These are phyloP conservation scores for Hericium erinaceus DNA, from an alignment of 768 basidiomycete genomes.

Conservation along the genomic window DNA sequence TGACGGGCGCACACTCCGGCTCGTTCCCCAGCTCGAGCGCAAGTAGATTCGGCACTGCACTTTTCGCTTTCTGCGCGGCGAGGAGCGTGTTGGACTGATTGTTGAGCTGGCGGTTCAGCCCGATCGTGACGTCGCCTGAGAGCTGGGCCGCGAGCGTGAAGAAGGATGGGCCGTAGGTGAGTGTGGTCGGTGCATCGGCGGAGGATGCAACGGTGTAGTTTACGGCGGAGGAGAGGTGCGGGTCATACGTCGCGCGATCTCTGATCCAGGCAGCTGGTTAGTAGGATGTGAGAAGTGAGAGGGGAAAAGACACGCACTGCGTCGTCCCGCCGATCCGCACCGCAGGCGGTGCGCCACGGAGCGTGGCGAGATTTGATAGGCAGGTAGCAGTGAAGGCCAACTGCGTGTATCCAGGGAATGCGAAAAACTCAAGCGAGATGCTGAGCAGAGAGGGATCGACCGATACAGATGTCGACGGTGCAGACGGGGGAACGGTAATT, in stretches of 20 bases:
- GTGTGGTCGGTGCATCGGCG: constrained; percentile 24
- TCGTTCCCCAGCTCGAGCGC: constrained; percentile 22
- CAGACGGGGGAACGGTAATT: constrained; percentile 16
- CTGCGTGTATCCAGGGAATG: constrained; percentile 28
- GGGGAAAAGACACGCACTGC: constrained; percentile 16
- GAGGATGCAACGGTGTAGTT: constrained; percentile 28
- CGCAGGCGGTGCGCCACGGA: constrained; percentile 25
- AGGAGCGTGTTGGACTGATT: constrained; percentile 25
- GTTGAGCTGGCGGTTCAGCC: constrained; percentile 29
- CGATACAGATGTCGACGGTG: constrained; percentile 19
- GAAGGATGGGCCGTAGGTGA: constrained; percentile 22
- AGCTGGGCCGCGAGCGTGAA: constrained; percentile 24
- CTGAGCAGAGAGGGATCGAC: constrained; percentile 25
- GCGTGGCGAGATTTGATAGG: constrained; percentile 21
- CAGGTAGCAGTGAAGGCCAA: constrained; percentile 25
- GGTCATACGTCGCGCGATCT: constrained; percentile 31
- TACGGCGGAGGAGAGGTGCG: constrained; percentile 22
- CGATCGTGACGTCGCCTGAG: constrained; percentile 26
- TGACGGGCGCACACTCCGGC: no score
- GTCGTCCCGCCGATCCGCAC: constrained; percentile 31
- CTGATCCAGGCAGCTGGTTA: constrained; percentile 9
- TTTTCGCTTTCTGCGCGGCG: constrained; percentile 24
- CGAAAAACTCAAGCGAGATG: constrained; percentile 30
- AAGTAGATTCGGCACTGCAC: constrained; percentile 24
- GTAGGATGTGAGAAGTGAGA: neutral